Evolutionary conservation across 441 rosid genomes (phyloP), one percentile per base, ranked within the genome.

Genomic region (Hypseocharis bilobata): DNA sequence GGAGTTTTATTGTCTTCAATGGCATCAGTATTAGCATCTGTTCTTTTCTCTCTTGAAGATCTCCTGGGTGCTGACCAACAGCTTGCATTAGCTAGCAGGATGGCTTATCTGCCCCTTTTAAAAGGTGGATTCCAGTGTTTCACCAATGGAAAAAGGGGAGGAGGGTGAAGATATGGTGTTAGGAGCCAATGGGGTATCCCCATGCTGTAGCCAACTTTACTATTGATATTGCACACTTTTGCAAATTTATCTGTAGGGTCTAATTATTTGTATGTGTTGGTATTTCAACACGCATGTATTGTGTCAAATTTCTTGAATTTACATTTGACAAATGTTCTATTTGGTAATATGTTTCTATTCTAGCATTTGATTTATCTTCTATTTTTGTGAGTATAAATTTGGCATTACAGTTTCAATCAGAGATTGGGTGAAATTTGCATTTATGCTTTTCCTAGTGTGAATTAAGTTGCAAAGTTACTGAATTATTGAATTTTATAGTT

Each of bases 381-480:
- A 42, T n/a, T 42, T 42, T 42, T 42, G 49, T 11, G 19, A 2
- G 3, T 42, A n/a, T 42, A 42, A 42, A 42, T 13, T 42, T 42
- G 49, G 49, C n/a, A 42, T 42, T 42, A 3, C 2, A 2, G n/a
- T n/a, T 13, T 42, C 14, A 14, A 26, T 26, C 36, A 56, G 27
- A 25, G 36, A 6, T 26, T 27, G n/a, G 32, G 36, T 56, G 17
- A n/a, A 27, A 7, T 51, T 19, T 1, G 27, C 57, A 51, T 51
- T 4, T 51, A 27, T 20, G n/a, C 10, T 51, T 51, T 51, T n/a
- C 14, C 2, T 45, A 17, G 52, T 52, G 22, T 52, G 58, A 14
- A 26, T 11, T 56, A 26, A 34, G 62, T 59, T 65, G 42, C 61
- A 60, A 6, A 45, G 22, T 55, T 60, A 44, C 52, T 20, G 34